A percentile compares a stretch with the other conserved stretches of the same genome.
phyloP scores from a whole-genome alignment of 257 asterid genomes.

The Pogostemon cablin region DNA sequence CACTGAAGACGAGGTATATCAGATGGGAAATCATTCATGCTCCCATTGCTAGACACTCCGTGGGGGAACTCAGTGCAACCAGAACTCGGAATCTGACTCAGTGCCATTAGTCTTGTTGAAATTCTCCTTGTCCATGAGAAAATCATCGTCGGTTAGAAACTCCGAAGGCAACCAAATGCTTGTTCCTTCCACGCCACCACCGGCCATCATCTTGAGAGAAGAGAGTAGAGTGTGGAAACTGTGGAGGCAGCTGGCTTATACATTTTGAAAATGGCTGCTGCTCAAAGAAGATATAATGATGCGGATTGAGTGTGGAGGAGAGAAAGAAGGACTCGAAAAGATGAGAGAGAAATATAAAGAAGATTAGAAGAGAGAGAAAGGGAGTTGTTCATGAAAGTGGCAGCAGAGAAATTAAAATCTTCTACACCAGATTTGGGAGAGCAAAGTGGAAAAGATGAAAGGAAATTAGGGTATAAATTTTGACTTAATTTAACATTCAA shows the following conservation, averaged over 20 bases:
- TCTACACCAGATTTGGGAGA: too few species aligned
- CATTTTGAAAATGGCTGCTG: conserved; percentile 40
- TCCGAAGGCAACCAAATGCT: too few species aligned
- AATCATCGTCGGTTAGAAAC: too few species aligned
- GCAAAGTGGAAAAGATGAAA: too few species aligned
- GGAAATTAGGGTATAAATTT: too few species aligned
- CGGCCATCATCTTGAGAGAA: conserved; percentile 37
- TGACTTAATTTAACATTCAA: too few species aligned
- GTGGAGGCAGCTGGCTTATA: too few species aligned
- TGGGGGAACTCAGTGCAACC: conserved; percentile 51
- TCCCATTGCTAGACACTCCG: conserved; percentile 5
- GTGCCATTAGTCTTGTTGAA: conserved; percentile 20
- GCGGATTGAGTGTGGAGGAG: conserved; percentile 25
- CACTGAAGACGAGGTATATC: conserved; percentile 50
- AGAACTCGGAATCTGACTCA: neutral
- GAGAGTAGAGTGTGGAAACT: neutral
- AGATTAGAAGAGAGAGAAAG: neutral
- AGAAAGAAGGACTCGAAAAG: conserved; percentile 33
- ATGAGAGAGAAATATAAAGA: neutral
- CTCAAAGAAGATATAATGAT: conserved; percentile 49
- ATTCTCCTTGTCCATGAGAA: conserved; percentile 29
- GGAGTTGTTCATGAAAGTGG: neutral
- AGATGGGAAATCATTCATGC: conserved; percentile 47
- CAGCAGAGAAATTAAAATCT: too few species aligned
- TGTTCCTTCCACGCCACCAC: too few species aligned